Conservation (phyloP, 148 eudicot genomes). For the Nyssa sinensis region DNA sequence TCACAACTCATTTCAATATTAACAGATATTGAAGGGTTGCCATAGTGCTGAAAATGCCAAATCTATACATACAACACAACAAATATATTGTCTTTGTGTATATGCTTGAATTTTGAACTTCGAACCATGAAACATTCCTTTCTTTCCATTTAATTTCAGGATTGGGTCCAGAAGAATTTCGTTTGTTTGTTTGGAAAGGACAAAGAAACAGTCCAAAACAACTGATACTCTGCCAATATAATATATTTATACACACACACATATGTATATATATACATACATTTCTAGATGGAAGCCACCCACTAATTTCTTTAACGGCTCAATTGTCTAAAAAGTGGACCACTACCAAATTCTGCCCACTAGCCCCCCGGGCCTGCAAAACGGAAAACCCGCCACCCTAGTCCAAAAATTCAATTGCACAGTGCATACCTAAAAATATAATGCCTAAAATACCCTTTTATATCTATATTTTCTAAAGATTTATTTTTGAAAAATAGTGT, state of each 20-base stretch:
- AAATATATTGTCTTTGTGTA: not conserved
- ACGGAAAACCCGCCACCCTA: not conserved
- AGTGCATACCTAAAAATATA: not conserved
- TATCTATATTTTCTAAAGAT: no score
- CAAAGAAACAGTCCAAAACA: constrained; percentile 1
- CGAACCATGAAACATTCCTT: not conserved
- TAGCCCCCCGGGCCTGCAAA: not conserved
- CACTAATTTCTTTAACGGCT: not conserved
- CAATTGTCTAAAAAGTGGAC: not conserved
- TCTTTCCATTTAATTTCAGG: not conserved
- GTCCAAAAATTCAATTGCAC: not conserved
- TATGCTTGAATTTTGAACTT: constrained; percentile 3
- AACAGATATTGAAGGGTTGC: no score
- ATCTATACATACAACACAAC: no score
- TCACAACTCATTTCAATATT: no score
- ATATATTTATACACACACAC: no score
- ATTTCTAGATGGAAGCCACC: not conserved
- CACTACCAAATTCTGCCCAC: not conserved
- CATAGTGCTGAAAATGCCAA: no score
- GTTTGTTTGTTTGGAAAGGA: constrained; percentile 2
- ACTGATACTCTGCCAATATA: no score
- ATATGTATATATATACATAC: no score
- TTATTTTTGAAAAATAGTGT: no score
- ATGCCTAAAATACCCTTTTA: not conserved
- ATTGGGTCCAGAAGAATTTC: not conserved